Evolutionary conservation across 225 moss, liverwort and hornwort species (phyloP).

Genomic region (Thuidium tamariscinum): DNA sequence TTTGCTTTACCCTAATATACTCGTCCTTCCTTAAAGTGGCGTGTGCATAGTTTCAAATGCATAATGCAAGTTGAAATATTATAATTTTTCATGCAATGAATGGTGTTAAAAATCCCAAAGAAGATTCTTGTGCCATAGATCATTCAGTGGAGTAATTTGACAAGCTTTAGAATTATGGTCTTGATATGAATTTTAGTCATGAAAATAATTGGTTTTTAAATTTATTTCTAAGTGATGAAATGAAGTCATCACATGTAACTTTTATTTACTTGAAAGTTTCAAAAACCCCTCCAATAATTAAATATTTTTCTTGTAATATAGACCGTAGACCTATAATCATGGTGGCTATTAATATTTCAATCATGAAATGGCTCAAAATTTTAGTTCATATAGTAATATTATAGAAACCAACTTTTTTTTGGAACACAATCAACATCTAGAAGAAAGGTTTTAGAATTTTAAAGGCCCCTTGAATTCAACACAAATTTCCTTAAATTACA

Average conservation of each 20-base stretch:
- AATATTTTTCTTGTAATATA: too few species aligned
- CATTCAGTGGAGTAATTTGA: fast-evolving
- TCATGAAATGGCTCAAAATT: too few species aligned
- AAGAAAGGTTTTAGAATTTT: too few species aligned
- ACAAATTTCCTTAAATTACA: too few species aligned
- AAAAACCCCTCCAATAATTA: not conserved
- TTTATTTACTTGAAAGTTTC: not conserved
- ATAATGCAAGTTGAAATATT: not conserved
- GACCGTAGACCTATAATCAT: too few species aligned
- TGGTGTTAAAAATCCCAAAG: not conserved
- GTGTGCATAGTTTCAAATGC: not conserved
- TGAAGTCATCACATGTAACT: not conserved
- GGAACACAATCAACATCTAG: too few species aligned
- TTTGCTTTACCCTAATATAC: not conserved
- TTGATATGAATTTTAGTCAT: not conserved
- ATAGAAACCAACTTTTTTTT: too few species aligned
- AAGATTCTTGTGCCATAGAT: not conserved
- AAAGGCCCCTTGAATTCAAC: too few species aligned
- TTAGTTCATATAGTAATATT: too few species aligned
- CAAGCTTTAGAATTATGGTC: not conserved
- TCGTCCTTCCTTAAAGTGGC: not conserved
- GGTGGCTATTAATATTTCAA: too few species aligned
- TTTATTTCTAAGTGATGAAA: not conserved
- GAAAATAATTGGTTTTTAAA: not conserved
- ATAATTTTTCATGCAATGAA: not conserved